Base-by-base conservation (phyloP, 805 yeast genomes). In the Spathaspora hagerdaliae region DNA sequence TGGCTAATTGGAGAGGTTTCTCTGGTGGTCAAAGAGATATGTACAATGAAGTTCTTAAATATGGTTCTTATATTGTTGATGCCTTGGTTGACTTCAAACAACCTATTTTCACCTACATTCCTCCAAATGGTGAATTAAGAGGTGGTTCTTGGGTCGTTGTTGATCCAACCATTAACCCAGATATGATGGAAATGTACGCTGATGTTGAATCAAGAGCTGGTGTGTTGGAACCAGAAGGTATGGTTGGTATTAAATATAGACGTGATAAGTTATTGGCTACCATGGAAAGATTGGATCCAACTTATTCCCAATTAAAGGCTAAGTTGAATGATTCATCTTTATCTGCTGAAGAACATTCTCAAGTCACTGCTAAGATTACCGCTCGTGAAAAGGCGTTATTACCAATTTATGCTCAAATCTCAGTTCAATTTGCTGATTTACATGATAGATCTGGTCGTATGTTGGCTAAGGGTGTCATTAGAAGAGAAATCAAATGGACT, bases 141-240 rank as follows among this genome's bases (percentile, higher is more conserved):
- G 99, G 99, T 76, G 99, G 99, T 66, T 92, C 99, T 26, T 94
- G 99, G 99, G 99, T 95, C 46, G 99, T 94, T 56, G 97, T 94
- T 64, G 99, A 94, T 70, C 97, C 99, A 53, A 88, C 97, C 42
- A 94, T 94, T 73, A 94, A 95, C 69, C 69, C 86, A 39, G 97
- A 91, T 51, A 88, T 88, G 87, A 95, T 94, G 97, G 99, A 94
- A 74, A 92, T 94, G 97, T 94, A 92, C 60, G 98, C 98, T 19
- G 99, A 95, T 67, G 85, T 81, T 42, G 94, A 94, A 44, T 79
- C 98, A 9, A 82, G 99, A 66, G 99, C 90, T 36, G 98, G 99
- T 82, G 97, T 94, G 48, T 77, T 95, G 64, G 99, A 94, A 73
- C 98, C 99, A 43, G 97, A 92, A 64, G 99, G 98, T 67, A 89